A percentile compares a stretch with the other conserved stretches of the same genome.
Evolutionary conservation across 2,329 filamentous ascomycete species (phyloP).

Genomic region (Fusarium vanettenii): DNA sequence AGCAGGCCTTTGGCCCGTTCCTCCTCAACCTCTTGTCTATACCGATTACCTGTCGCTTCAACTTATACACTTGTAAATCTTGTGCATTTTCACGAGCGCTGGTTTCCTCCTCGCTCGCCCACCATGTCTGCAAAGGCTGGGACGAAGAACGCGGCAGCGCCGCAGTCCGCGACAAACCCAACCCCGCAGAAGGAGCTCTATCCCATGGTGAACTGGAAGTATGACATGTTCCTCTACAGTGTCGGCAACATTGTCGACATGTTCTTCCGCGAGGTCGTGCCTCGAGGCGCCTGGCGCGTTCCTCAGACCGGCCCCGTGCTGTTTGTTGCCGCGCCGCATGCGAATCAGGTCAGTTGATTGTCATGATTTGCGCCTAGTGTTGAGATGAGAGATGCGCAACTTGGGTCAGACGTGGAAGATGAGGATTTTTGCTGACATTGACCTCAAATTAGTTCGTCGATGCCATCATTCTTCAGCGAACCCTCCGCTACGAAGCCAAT

Average conservation of each 20-base stretch:
- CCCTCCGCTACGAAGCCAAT: constrained; percentile 85
- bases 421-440: constrained; percentile 14
- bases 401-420: background rate
- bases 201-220: constrained; percentile 79
- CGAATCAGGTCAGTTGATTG: constrained; percentile 78
- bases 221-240: constrained; percentile 81
- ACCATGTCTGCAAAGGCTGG: constrained; percentile 38
- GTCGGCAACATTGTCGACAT: constrained; percentile 90
- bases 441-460: constrained; percentile 83
- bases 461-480: constrained; percentile 91
- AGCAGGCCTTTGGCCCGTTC: constrained; percentile 8
- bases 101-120: constrained; percentile 13
- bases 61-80: background rate
- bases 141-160: constrained; percentile 40
- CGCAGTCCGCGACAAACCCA: constrained; percentile 38
- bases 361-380: background rate
- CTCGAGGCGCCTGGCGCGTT: constrained; percentile 93
- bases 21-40: constrained; percentile 18
- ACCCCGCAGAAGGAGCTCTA: constrained; percentile 65
- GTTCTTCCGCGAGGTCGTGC: constrained; percentile 98
- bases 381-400: background rate
- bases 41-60: constrained; percentile 6
- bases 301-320: constrained; percentile 89
- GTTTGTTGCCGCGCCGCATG: constrained; percentile 96
- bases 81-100: constrained; percentile 15